Evolutionary conservation across 345 rosid genomes (phyloP), one percentile per base, ranked within the genome.

Genomic region (Corchorus olitorius): DNA sequence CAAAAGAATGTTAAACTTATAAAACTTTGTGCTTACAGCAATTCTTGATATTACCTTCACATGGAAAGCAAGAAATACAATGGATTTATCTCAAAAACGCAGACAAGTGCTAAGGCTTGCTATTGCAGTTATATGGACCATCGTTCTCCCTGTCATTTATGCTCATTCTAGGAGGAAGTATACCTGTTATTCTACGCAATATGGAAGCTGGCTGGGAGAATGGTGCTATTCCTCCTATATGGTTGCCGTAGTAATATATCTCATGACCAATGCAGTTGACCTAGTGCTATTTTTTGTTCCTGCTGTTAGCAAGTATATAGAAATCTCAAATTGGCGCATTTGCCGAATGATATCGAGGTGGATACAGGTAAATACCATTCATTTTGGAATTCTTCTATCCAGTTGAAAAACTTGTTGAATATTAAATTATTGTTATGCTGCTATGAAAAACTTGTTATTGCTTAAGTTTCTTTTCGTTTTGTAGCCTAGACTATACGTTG

Each of bases 271-370:
- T 88, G 98, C 93, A 0, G 73, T 95, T 78, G 90, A 89, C 84
- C 80, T 95, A 85, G 94, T 93, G 66, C 81, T 95, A 81, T 95
- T 92, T 80, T 87, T 93, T 68, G 94, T 93, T 83, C 98, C 99
- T 68, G 90, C 87, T 39, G 79, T 93, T 74, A 80, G 88, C 86
- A 95, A 92, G 80, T 92, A 85, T 84, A 86, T 95, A 69, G 97
- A 95, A 83, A 86, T 84, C 81, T 93, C 99, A 71, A 87, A 93
- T 76, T 91, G 73, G 69, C 77, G 81, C 81, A 78, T 92, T n/a
- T 90, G 87, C 85, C 86, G 66, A 82, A 65, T 78, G 27, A 76
- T 93, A 48, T 81, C 89, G 56, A 87, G 96, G 94, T 95, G 99
- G 98, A 85, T 86, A 76, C 87, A 90, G 98, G 99, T 95, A 92